Base-by-base conservation (phyloP, 345 rosid genomes). In the Citrus reticulata region DNA sequence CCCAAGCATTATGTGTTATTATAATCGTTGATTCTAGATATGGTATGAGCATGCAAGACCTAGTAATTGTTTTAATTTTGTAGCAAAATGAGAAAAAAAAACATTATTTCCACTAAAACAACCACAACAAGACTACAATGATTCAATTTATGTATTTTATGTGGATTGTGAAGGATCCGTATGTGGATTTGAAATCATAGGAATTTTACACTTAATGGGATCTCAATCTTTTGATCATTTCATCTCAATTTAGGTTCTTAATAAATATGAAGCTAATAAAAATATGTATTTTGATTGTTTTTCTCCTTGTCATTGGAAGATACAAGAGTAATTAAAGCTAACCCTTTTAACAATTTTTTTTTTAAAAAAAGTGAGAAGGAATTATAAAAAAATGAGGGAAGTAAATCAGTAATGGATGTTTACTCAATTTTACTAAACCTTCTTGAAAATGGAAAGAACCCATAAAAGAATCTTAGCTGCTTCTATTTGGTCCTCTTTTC, bases 1-100 rank as follows among this genome's bases (percentile, higher is more conserved):
- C 66, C 30, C 14, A 75, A 75, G 20, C 34, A 75, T 75, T 49
- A 76, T 76, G 51, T 64, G 46, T 5, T 66, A n/a, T 30, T 29
- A 51, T n/a, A 65, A 19, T 30, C 1, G 22, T 58, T 63, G 22
- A 49, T 42, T 42, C 70, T 20, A 62, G 37, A 42, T 27, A 62
- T 42, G 16, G 67, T 30, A 62, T 27, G 24, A 58, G 70, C 67
- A 37, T 73, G 70, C 49, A 75, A 49, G n/a, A 49, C 34, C 72
- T 51, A 49, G 61, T 76, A 22, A 22, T 32, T 22, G 49, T 30
- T 32, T 30, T 49, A 1, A 46, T 65, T 76, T 76, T 17, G 58
- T 5, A 54, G 24, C 10, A 24, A 7, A 10, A 58, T 6, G 17
- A 0, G 19, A 27, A 20, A 68, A 37, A 40, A 9, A 9, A 40